Base-by-base conservation (phyloP, 768 basidiomycete species). In the Tricholomella constricta region DNA sequence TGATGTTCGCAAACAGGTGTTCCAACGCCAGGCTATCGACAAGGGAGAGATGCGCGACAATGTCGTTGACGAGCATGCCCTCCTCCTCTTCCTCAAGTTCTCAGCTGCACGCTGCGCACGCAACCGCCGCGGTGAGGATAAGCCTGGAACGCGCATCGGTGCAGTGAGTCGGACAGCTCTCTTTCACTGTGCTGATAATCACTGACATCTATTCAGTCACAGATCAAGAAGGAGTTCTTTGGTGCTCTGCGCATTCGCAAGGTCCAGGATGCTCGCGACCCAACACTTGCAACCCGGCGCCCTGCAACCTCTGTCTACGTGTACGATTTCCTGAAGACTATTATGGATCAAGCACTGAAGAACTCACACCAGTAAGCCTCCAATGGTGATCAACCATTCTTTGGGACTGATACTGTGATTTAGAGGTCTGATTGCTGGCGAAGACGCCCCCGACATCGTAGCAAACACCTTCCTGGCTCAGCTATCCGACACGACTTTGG, bases 181-280 rank as follows among this genome's bases (percentile, higher is more conserved):
- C 4, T 31, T 52, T 20, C 5, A 26, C 37, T 35, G 17, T 6
- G 19, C 31, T 27, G 36, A 45, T 17, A 15, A n/a, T 52, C 22
- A n/a, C n/a, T n/a, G n/a, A n/a, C 29, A 14, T 14, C 47, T 8
- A 2, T 6, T 20, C n/a, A 68, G 66, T 69, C 65, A 6, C 68
- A 68, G 20, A 42, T 71, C 22, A 68, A 68, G 47, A 69, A 68
- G 42, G 47, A 58, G n/a, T 69, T 65, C 42, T 70, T 70, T 44
- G 63, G 65, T 2, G 63, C 54, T 6, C 60, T 68, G 11, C 64
- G 61, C 4, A 64, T 69, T 12, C 60, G 63, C 7, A 67, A 68
- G 37, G 51, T 56, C 20, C 66, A 68, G 51, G 67, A 70, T 36
- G 66, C 69, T 0, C 25, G 25, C 1, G 62, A 67, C 27, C 57